These are phyloP conservation scores for Crassisporium funariophilum DNA, from an alignment of 768 basidiomycete genomes.

Conservation along the genomic window DNA sequence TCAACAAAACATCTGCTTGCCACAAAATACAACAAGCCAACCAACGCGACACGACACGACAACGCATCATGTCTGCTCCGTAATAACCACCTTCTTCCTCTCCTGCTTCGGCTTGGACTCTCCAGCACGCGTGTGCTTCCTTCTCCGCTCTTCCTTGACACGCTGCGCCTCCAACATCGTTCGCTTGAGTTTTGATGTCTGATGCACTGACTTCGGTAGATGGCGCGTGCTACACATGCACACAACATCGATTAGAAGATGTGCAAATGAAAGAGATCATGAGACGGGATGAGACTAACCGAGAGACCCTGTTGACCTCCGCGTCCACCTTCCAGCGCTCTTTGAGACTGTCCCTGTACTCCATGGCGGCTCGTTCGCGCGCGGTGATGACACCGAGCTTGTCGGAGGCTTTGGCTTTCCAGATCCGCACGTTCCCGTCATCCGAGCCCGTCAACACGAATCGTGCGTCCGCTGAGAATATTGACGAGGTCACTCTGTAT, in stretches of 20 bases:
- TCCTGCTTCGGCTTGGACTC: slow-evolving; percentile 88
- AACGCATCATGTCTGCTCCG: slow-evolving; percentile 77
- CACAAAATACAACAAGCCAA: too few species aligned
- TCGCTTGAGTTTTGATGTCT: slow-evolving; percentile 82
- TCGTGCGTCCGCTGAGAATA: slow-evolving; percentile 88
- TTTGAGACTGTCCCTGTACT: slow-evolving; percentile 88
- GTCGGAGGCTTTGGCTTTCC: slow-evolving; percentile 93
- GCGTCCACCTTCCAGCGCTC: slow-evolving; percentile 87
- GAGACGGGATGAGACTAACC: slow-evolving; percentile 59
- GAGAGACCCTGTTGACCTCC: slow-evolving; percentile 77
- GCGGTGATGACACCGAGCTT: slow-evolving; percentile 91
- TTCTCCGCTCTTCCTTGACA: slow-evolving; percentile 91
- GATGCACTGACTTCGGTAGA: slow-evolving; percentile 89
- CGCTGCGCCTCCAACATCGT: slow-evolving; percentile 90
- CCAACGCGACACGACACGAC: too few species aligned
- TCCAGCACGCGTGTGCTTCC: slow-evolving; percentile 87
- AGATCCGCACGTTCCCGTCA: slow-evolving; percentile 92
- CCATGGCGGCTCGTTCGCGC: slow-evolving; percentile 87
- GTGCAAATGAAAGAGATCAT: neutral
- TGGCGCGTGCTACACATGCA: slow-evolving; percentile 61
- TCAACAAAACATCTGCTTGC: too few species aligned
- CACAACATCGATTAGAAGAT: slow-evolving; percentile 3
- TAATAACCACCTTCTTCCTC: slow-evolving; percentile 83
- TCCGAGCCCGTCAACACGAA: slow-evolving; percentile 92
- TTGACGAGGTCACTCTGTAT: slow-evolving; percentile 79